Base-by-base conservation (phyloP, 176 grass and related monocot genomes). In the Ensete ventricosum region DNA sequence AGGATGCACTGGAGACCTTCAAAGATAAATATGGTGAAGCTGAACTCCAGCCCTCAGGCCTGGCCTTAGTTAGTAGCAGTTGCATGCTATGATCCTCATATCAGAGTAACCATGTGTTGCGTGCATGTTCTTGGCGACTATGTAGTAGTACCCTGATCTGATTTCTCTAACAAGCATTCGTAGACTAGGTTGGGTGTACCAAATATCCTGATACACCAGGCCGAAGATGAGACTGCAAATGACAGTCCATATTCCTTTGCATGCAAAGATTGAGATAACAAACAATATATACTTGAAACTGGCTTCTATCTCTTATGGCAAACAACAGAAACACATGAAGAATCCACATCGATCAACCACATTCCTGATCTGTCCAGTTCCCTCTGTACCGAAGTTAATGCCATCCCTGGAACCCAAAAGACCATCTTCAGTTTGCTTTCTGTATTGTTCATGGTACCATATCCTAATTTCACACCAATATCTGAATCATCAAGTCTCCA, bases 321-420 rank as follows among this genome's bases (percentile, higher is more conserved):
- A 89, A 93, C 55, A 81, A 97, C 88, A 83, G 85, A 77, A 82
- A 64, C 80, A 77, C 93, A 97, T n/a, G 93, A 88, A 49, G n/a
- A 90, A 87, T 97, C 93, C 53, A 74, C 84, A 82, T 90, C 87
- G 48, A 90, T 55, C 72, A 87, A 83, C 93, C 90, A 97, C 73
- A 97, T 83, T 73, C 77, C 78, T 34, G 81, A 73, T 71, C 79
- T 85, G 81, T 78, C 29, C 11, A 97, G 85, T 73, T 88, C 74
- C 72, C 80, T 84, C 79, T 86, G 81, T 82, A 97, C 81, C 54
- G 81, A 89, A 74, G 86, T 76, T 55, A 53, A 83, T 84, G 54
- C 50, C 76, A 77, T 71, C 24, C 23, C 69, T 1, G 17, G 55
- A 24, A 78, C 48, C 93, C 85, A 96, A 73, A 88, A 92, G 78